Base-by-base conservation (phyloP, 176 grass and related monocot species). In the Lolium rigidum region DNA sequence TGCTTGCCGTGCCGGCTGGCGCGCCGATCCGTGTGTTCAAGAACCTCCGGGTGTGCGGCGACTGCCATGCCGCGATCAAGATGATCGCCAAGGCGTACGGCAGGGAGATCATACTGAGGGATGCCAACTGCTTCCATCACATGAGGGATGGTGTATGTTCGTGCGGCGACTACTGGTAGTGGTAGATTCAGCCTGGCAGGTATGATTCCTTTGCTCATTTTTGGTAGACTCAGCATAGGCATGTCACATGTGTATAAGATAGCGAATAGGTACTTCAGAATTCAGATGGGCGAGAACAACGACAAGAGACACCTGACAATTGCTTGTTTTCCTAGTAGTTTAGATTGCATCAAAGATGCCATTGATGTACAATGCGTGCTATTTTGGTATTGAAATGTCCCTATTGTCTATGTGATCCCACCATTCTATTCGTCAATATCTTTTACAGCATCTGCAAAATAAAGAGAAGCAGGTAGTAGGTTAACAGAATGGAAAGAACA, bases 361-460 rank as follows among this genome's bases (percentile, higher is more conserved):
- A 85, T 26, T 91, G 62, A 87, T 85, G 87, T 93, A 87, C 86
- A 83, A 79, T 82, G 82, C 84, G 85, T 72, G 83, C 65, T 85
- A 52, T 62, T 68, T 81, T 84, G 66, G 78, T 80, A 82, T 70
- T 47, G 20, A 1, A 80, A 85, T 75, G 69, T 41, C 67, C 78
- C 47, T 84, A 50, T 63, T 74, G 62, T 65, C 68, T 89, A 76
- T 2, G 26, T 17, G 21, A 78, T 88, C 59, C 81, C 85, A 82
- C 48, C 62, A 82, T 81, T 87, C 82, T 85, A 86, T 26, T 85
- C 90, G 69, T 99, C 97, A 51, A 99, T 94, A 59, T 96, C 97
- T 84, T 99, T 99, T 82, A 99, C 87, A 86, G 97, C 97, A 90
- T 99, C 97, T 99, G 87, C 67, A 89, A 28, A 86, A 59, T 16